Percentiles rank a stretch among this genome's conserved stretches.
phyloP scores from a whole-genome alignment of 208 protist genomes.

The Leishmania mexicana region DNA sequence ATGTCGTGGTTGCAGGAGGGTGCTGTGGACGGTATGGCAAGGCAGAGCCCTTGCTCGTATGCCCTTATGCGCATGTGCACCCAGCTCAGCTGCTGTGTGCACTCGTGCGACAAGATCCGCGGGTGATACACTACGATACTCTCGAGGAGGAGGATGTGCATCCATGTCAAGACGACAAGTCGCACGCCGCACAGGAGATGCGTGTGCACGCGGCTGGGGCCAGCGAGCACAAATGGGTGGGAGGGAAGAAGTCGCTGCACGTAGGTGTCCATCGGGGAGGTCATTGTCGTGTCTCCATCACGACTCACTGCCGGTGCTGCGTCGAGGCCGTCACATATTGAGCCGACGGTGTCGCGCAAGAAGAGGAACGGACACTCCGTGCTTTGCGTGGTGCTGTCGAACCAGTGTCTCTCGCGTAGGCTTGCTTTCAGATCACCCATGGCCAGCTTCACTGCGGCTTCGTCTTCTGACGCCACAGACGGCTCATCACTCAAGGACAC shows the following conservation, averaged over 20 bases:
- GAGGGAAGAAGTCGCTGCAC: neutral
- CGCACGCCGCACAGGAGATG: neutral
- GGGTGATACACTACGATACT: conserved; percentile 11
- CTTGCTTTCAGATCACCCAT: neutral
- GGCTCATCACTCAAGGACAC: neutral
- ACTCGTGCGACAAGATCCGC: neutral
- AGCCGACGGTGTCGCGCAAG: neutral
- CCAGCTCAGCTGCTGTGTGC: neutral
- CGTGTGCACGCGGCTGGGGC: neutral
- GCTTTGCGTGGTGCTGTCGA: neutral
- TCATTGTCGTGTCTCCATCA: neutral
- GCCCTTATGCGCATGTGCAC: neutral
- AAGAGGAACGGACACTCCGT: neutral
- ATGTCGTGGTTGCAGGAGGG: neutral
- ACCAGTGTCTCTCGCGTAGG: neutral
- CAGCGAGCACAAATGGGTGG: neutral
- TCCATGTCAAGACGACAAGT: conserved; percentile 18
- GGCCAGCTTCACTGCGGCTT: neutral
- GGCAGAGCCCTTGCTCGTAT: neutral
- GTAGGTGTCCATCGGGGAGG: conserved; percentile 8
- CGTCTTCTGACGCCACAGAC: neutral
- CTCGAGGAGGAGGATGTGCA: conserved; percentile 14
- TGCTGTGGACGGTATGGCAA: neutral
- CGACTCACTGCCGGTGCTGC: neutral
- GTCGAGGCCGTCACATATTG: neutral